Conservation (phyloP, 1,284 basidiomycete genomes). For the Trichosporon ovoides region DNA sequence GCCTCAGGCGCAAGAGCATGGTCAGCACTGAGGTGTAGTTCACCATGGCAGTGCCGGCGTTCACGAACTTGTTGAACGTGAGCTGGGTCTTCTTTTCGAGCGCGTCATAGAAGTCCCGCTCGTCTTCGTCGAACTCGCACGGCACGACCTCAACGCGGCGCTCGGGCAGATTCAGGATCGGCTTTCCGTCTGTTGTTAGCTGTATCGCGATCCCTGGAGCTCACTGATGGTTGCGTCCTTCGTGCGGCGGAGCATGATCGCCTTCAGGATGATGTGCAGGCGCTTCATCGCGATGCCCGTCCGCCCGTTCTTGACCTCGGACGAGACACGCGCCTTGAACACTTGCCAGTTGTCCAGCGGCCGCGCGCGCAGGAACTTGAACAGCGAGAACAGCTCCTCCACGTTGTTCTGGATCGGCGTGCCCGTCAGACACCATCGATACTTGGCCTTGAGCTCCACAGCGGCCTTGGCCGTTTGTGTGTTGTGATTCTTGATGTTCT, state of each 20-base stretch:
- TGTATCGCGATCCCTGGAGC: neutral
- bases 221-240: slow-evolving; percentile 66
- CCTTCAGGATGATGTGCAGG: slow-evolving; percentile 74
- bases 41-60: slow-evolving; percentile 54
- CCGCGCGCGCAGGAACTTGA: slow-evolving; percentile 79
- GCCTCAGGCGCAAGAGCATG: slow-evolving; percentile 75
- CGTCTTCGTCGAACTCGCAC: slow-evolving; percentile 66
- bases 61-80: slow-evolving; percentile 65
- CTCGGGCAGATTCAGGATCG: slow-evolving; percentile 75
- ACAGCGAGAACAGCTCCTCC: slow-evolving; percentile 79
- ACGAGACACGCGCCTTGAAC: slow-evolving; percentile 73
- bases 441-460: slow-evolving; percentile 69
- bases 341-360: slow-evolving; percentile 74
- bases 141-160: slow-evolving; percentile 67
- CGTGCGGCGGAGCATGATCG: slow-evolving; percentile 83
- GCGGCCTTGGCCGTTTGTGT: slow-evolving; percentile 79
- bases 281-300: slow-evolving; percentile 74
- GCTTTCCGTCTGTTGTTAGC: slow-evolving; percentile 62
- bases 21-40: slow-evolving; percentile 82
- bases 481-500: slow-evolving; percentile 90
- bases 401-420: slow-evolving; percentile 90
- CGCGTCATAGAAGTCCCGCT: slow-evolving; percentile 73
- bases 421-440: slow-evolving; percentile 83
- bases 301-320: slow-evolving; percentile 68
- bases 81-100: slow-evolving; percentile 69